phyloP scores from a whole-genome alignment of 306 rosid genomes.

The Prunus kanzakura region DNA sequence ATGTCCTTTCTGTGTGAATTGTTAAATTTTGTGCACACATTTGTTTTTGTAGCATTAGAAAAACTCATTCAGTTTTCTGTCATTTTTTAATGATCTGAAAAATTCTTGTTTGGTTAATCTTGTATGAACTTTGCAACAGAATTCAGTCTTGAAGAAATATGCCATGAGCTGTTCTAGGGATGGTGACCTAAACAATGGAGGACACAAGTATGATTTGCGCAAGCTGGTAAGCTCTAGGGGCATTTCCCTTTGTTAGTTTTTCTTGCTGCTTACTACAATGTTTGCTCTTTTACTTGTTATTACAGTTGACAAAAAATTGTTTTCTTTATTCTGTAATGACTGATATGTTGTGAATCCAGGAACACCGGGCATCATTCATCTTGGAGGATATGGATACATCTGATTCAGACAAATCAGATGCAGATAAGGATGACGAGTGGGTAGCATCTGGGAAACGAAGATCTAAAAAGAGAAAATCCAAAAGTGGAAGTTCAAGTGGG shows the following conservation, averaged over 20 bases:
- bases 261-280: background rate
- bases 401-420: constrained; percentile 53
- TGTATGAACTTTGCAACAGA: constrained; percentile 39
- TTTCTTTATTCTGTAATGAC: background rate
- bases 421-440: constrained; percentile 44
- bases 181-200: constrained; percentile 26
- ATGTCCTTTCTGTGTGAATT: background rate
- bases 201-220: constrained; percentile 54
- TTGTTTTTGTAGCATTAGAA: background rate
- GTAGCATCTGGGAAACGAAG: constrained; percentile 28
- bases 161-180: constrained; percentile 20
- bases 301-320: background rate
- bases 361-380: constrained; percentile 46
- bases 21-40: background rate
- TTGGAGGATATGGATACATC: constrained; percentile 81
- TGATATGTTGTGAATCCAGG: constrained; percentile 39
- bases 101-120: background rate
- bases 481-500: constrained; percentile 26
- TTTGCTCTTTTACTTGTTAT: background rate
- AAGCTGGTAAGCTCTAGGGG: constrained; percentile 44
- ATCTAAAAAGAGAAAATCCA: constrained; percentile 38
- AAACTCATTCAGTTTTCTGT: background rate
- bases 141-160: constrained; percentile 38
- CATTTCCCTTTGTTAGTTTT: background rate
- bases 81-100: background rate